A percentile compares a stretch with the other conserved stretches of the same genome.
These are phyloP conservation scores for Monosporascus cannonballus DNA, from an alignment of 2,329 filamentous ascomycete species.

Conservation along the genomic window DNA sequence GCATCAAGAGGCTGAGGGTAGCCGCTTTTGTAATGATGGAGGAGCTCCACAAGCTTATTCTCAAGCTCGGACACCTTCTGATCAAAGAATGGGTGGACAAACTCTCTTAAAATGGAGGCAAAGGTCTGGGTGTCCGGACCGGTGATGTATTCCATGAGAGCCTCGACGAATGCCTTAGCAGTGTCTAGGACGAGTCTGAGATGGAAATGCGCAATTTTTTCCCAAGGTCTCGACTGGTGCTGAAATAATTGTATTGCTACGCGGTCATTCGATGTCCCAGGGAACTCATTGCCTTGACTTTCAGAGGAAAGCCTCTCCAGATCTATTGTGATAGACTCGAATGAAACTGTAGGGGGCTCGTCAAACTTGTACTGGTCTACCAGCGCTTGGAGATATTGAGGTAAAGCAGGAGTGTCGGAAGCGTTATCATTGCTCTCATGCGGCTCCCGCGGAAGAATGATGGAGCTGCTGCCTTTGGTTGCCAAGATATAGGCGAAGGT, in stretches of 20 bases:
- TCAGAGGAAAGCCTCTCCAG: conserved; percentile 26
- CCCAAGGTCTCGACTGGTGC: conserved; percentile 32
- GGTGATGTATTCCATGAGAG: conserved; percentile 27
- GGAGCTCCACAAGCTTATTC: conserved; percentile 33
- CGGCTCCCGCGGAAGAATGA: conserved; percentile 8
- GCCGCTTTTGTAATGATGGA: conserved; percentile 30
- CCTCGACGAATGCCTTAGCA: conserved; percentile 31
- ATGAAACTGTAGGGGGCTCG: conserved; percentile 17
- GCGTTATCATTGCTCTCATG: background rate
- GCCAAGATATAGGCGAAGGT: conserved; percentile 23
- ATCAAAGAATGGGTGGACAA: conserved; percentile 21
- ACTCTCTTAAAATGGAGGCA: conserved; percentile 15
- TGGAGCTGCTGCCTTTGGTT: conserved; percentile 20
- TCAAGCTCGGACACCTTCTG: conserved; percentile 20
- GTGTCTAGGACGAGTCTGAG: conserved; percentile 23
- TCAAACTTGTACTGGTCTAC: conserved; percentile 25
- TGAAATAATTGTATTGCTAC: conserved; percentile 34
- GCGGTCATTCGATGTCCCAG: conserved; percentile 29
- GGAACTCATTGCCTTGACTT: conserved; percentile 36
- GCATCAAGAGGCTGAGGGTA: conserved; percentile 26
- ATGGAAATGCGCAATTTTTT: conserved; percentile 29
- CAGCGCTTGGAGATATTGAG: conserved; percentile 24
- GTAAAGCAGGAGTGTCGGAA: background rate
- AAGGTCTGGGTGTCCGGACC: conserved; percentile 18
- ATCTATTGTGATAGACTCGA: conserved; percentile 11